These are phyloP conservation scores for Barnettozyma pratensis DNA, from an alignment of 805 yeast genomes.

Conservation along the genomic window DNA sequence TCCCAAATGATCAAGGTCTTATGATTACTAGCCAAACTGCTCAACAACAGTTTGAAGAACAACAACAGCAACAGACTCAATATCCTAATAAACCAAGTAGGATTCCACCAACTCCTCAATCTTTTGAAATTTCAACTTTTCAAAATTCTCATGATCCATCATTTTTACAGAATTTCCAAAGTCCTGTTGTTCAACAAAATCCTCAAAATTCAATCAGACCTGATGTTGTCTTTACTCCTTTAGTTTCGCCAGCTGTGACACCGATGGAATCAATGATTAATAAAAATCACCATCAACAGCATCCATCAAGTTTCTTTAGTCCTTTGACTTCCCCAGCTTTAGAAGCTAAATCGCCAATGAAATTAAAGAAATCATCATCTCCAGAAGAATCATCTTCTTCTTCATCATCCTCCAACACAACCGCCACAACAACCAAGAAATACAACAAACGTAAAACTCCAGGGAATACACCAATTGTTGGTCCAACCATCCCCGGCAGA, in stretches of 20 bases:
- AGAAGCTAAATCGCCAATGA: constrained; percentile 35
- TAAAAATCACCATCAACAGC: constrained; percentile 7
- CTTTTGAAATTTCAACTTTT: constrained; percentile 15
- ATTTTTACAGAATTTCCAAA: constrained; percentile 13
- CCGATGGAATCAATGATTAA: constrained; percentile 40
- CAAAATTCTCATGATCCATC: constrained; percentile 5
- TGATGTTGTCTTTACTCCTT: constrained; percentile 66
- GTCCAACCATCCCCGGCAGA: constrained; percentile 30
- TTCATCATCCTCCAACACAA: not conserved
- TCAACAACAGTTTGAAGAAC: not conserved
- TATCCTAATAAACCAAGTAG: not conserved
- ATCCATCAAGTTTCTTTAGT: constrained; percentile 25
- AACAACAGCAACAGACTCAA: not conserved
- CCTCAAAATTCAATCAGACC: constrained; percentile 35
- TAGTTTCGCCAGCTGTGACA: constrained; percentile 71
- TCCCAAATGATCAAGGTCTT: constrained; percentile 4
- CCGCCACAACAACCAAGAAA: constrained; percentile 14
- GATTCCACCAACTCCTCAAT: constrained; percentile 22
- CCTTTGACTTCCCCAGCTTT: constrained; percentile 70
- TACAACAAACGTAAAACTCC: constrained; percentile 35
- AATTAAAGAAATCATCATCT: constrained; percentile 17
- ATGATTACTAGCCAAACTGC: not conserved
- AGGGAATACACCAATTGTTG: constrained; percentile 33
- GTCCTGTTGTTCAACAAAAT: constrained; percentile 14
- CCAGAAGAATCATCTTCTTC: constrained; percentile 16